These are phyloP conservation scores for Picea mariana DNA, from an alignment of 83 land plant genomes.

Conservation along the genomic window DNA sequence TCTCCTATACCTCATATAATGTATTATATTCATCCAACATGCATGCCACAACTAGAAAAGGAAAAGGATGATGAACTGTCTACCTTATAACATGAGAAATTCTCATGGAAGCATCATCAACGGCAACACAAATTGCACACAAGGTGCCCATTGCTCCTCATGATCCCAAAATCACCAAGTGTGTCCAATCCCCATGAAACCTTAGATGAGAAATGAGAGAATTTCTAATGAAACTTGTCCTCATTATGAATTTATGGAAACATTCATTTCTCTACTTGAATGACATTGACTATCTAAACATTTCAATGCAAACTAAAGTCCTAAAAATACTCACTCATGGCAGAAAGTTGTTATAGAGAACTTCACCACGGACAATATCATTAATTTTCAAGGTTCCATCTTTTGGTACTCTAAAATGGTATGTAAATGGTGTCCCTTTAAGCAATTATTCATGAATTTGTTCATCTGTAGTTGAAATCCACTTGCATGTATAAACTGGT, in stretches of 20 bases:
- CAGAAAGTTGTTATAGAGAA: too few relatives aligned
- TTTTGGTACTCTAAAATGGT: constrained; percentile 89
- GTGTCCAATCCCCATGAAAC: constrained; percentile 89
- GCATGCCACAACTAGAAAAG: too few relatives aligned
- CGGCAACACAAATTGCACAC: constrained; percentile 97
- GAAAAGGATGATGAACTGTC: too few relatives aligned
- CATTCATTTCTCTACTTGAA: too few relatives aligned
- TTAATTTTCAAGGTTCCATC: constrained; percentile 79
- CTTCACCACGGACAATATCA: constrained; percentile 87
- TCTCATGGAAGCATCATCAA: constrained; percentile 97
- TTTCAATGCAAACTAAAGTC: too few relatives aligned
- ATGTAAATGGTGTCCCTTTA: constrained; percentile 88
- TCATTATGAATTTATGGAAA: too few relatives aligned
- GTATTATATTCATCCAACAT: too few relatives aligned
- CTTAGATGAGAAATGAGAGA: constrained; percentile 22
- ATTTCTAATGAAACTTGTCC: too few relatives aligned
- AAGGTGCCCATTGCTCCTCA: constrained; percentile 96
- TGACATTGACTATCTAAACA: too few relatives aligned
- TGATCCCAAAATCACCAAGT: constrained; percentile 88
- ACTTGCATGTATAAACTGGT: constrained; percentile 89
- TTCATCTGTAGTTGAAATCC: constrained; percentile 78
- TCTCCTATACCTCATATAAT: too few relatives aligned
- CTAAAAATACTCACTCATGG: too few relatives aligned
- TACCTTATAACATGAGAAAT: constrained; percentile 91
- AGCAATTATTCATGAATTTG: constrained; percentile 75